Percentiles rank a stretch among this genome's conserved stretches.
Evolutionary conservation across 1,284 basidiomycete genomes (phyloP).

Genomic region (Leccinum subrobustum): DNA sequence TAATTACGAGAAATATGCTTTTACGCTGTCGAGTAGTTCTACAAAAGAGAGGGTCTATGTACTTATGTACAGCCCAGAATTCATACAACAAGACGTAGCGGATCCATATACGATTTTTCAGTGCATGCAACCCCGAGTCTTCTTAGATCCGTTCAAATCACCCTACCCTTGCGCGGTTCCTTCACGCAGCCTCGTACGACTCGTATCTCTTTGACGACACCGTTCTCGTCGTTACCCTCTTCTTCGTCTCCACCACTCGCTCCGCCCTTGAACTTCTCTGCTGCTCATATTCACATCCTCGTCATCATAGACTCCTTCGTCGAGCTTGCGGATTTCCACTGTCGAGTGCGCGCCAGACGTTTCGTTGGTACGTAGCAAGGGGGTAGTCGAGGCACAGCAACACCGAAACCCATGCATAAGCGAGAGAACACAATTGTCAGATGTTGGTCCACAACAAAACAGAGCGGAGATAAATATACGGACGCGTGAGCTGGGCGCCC

Average conservation of each 20-base stretch:
- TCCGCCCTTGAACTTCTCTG: conserved; percentile 50
- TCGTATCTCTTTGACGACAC: conserved; percentile 62
- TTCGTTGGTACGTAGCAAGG: no score
- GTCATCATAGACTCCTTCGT: conserved; percentile 52
- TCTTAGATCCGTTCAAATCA: conserved; percentile 4
- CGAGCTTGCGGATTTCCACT: conserved; percentile 85
- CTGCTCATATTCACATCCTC: not conserved
- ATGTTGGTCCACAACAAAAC: not conserved
- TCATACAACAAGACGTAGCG: conserved; percentile 2
- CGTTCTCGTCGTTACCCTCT: conserved; percentile 45
- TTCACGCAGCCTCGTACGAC: conserved; percentile 59
- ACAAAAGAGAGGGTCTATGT: not conserved
- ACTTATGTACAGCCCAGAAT: not conserved
- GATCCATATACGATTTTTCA: not conserved
- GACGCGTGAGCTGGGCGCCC: conserved; percentile 76
- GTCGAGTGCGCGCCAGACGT: not conserved
- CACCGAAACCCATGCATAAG: not conserved
- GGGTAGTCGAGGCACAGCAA: not conserved
- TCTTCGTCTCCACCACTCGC: conserved; percentile 50
- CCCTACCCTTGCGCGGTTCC: not conserved
- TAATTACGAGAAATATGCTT: not conserved
- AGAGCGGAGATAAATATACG: conserved; percentile 34
- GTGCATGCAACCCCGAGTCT: not conserved
- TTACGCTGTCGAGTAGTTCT: not conserved
- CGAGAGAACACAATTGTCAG: not conserved